Base-by-base conservation (phyloP, 2,329 filamentous ascomycete genomes). In the Arthrinium phaeospermum region DNA sequence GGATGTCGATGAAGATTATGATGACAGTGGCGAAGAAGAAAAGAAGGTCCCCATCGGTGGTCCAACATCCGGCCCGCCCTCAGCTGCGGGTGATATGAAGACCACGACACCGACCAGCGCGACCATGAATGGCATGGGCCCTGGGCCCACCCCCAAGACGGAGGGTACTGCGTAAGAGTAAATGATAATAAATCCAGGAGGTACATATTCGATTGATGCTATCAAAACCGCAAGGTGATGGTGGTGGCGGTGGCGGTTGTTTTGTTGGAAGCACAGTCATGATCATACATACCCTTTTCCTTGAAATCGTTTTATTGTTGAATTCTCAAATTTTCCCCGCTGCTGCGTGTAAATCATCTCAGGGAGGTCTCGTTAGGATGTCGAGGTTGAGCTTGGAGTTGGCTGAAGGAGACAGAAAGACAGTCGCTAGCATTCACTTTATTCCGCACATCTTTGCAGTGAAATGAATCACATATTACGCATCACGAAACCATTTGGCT, bases 1-100 rank as follows among this genome's bases (percentile, higher is more conserved):
- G 91, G 96, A 98, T 8, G 94, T 98, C 27, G 95, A 99, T 77
- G 96, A 99, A 81, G 93, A 98, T 81, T 98, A 99, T 78, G 96
- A 98, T 81, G 96, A 98, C 78, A 96, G 95, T 72, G 94, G 91
- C 5, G 95, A 97, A 76, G 96, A 98, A 73, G 93, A 96, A 72
- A 92, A 92, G 84, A 92, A 92, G 80, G 80, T 81, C 1, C 81
- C 78, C 3, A 77, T 80, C 19, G 61, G 79, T 81, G 86, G 83
- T 1, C 83, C 88, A 19, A 80, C 82, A 12, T 84, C 86, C 13
- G 86, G 83, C 1, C 83, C 88, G 14, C 80, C 82, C 12, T 86
- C 88, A 24, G 81, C 85, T 4, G 81, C 88, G 22, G 84, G 83
- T 19, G 89, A 91, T 57, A 81, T 83, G 64, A 91, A 91, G 81